A percentile compares a stretch with the other conserved stretches of the same genome.
phyloP scores from a whole-genome alignment of 495 filamentous ascomycete species.

The Eremomyces bilateralis region DNA sequence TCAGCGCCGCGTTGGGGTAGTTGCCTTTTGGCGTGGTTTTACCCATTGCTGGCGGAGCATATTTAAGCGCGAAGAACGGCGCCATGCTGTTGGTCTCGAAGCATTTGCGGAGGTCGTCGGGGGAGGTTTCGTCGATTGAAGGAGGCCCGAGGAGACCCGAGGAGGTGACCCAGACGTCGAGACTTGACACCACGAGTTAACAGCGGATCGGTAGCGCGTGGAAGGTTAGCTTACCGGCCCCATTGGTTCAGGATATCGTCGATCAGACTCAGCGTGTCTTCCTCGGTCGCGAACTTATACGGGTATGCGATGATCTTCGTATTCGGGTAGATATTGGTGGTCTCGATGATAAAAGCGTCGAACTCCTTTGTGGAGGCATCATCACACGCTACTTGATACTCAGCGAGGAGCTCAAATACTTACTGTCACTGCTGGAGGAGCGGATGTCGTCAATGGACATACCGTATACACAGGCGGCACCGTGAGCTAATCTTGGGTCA shows the following conservation, averaged over 20 bases:
- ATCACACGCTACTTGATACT: constrained; percentile 13
- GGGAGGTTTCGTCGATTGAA: constrained; percentile 30
- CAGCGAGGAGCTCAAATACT: constrained; percentile 3
- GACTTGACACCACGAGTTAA: constrained; percentile 12
- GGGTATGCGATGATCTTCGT: constrained; percentile 37
- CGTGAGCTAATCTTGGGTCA: constrained; percentile 27
- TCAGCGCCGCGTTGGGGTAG: constrained; percentile 37
- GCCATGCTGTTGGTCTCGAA: constrained; percentile 36
- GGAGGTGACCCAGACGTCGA: constrained; percentile 37
- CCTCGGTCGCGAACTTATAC: constrained; percentile 30
- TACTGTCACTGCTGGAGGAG: too few species aligned
- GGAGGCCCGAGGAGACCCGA: constrained; percentile 33
- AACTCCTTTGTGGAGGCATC: constrained; percentile 12
- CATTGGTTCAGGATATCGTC: constrained; percentile 38
- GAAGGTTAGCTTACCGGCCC: constrained; percentile 17
- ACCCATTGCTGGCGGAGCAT: constrained; percentile 37
- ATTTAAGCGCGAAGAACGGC: constrained; percentile 40
- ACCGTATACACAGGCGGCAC: constrained; percentile 41
- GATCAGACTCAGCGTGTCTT: constrained; percentile 35
- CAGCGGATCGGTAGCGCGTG: neutral
- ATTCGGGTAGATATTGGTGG: constrained; percentile 24
- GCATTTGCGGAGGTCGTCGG: constrained; percentile 28
- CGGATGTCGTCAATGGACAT: constrained; percentile 3
- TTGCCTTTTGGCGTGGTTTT: constrained; percentile 28
- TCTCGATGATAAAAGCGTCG: constrained; percentile 14